Evolutionary conservation across 352 stramenopile species (phyloP), one percentile per base, ranked within the genome.

Genomic region (Phytophthora kernoviae): DNA sequence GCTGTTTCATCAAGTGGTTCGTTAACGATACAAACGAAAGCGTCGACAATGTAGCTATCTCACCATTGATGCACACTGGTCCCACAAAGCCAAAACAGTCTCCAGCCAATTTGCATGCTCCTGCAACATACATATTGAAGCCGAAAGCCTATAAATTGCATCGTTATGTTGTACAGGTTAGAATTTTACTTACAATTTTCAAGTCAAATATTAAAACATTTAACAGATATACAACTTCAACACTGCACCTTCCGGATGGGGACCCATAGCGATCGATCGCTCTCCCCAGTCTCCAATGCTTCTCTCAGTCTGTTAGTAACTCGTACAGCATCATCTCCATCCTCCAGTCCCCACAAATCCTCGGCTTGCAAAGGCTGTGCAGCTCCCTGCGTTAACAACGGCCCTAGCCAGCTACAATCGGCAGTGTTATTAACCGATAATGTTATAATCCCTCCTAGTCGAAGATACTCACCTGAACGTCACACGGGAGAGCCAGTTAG

Each of bases 61-160:
- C 37, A 66, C 36, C 49, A 50, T 71, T 67, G 56, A 75, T 55
- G 43, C 58, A 75, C 30, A 72, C 51, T 20, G 64, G 69, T 10
- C 90, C 94, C 2, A 98, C 83, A 60, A 99, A 98, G 20, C 96
- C 73, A 41, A 87, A 81, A 2, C 73, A 79, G 68, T 99, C 96
- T 54, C 98, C 96, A 18, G 86, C 53, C 8, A 98, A 53, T 75
- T 99, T 99, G 34, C 97, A 88, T n/a, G 87, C 27, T 0, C 82
- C 91, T 0, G 91, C 93, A 6, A 88, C 18, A 24, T 96, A 83
- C 79, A 98, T 98, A 55, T 97, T 91, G 34, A 73, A 68, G 12
- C 95, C 88, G 67, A 97, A 98, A 6, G 87, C 77, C 47, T 79
- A 47, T 18, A 39, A 62, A 0, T 90, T 5, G 7, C 17, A 17